Base-by-base conservation (phyloP, 768 basidiomycete genomes). In the Cystobasidium tubakii region DNA sequence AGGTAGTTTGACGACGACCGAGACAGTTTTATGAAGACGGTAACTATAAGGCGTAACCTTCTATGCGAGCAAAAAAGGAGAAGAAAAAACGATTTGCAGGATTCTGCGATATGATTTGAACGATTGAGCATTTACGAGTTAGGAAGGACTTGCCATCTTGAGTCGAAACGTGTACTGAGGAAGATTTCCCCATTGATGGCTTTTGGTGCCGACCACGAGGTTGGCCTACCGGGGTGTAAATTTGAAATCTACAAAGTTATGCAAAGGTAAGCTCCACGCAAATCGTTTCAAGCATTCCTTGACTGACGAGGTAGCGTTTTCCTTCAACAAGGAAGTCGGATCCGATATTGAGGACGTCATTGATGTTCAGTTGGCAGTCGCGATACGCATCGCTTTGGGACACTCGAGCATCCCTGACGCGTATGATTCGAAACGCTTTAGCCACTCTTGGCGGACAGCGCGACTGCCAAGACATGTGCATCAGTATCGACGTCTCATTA, bases 341-440 rank as follows among this genome's bases (percentile, higher is more conserved):
- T 79, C 65, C 81, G 17, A 89, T 69, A 19, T 82, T 83, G 1
- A 86, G 81, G 1, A 86, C 88, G 77, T 94, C 90, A 91, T 91
- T 93, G 1, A 94, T 85, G 0, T 89, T 93, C 67, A 97, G 76
- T 79, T 90, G 82, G 84, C 63, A 90, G 85, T 74, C 85, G 82
- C 17, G 86, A 82, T 55, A 33, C 13, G 53, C 69, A 54, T 31
- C 34, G 10, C 15, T 31, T 55, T 31, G 31, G 17, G 33, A 27
- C 15, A 27, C 36, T 19, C 54, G 53, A 12, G 86, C 85, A 78
- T 90, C 93, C 76, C 86, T 83, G 21, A 88, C 84, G n/a, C 87
- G 82, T n/a, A 92, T 78, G 6, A 94, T 86, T 55, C 90, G 84
- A 81, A 94, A 92, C 66, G 84, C 86, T 57, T 87, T 86, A 19